Percentiles rank a stretch among this genome's conserved stretches.
Conservation (phyloP, 1,139 yeast species). For the Taphrina wiesneri region DNA sequence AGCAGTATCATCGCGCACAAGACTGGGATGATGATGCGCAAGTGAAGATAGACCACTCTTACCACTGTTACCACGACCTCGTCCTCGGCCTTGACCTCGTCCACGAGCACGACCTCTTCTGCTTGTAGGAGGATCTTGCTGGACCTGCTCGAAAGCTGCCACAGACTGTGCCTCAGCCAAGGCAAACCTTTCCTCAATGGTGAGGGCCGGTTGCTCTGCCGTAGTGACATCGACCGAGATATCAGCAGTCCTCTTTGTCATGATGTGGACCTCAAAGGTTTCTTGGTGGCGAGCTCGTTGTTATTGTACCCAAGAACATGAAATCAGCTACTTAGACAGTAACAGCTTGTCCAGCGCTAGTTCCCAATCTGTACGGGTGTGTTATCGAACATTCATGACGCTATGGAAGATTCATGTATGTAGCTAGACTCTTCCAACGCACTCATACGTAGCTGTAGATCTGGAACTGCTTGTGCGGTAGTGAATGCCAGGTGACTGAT, state of each 20-base stretch:
- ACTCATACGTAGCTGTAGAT: too few species aligned
- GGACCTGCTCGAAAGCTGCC: not conserved
- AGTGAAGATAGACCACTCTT: slow-evolving; percentile 3
- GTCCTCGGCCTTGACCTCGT: slow-evolving; percentile 27
- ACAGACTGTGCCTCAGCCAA: not conserved
- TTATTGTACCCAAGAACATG: not conserved
- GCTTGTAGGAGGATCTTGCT: not conserved
- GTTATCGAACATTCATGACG: not conserved
- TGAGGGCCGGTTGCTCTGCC: not conserved
- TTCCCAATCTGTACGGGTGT: not conserved
- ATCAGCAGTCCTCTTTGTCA: slow-evolving; percentile 1
- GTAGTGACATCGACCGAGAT: not conserved
- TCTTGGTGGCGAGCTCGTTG: not conserved
- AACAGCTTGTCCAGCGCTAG: not conserved
- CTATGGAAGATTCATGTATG: not conserved
- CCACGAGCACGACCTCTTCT: slow-evolving; percentile 5
- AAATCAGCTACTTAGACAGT: not conserved
- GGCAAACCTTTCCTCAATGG: slow-evolving; percentile 6
- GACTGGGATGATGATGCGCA: slow-evolving; percentile 4
- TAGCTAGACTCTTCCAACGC: too few species aligned
- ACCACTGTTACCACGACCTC: slow-evolving; percentile 11
- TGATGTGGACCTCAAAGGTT: too few species aligned
- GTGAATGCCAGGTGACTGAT: too few species aligned
- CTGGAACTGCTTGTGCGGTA: too few species aligned
- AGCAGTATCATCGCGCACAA: slow-evolving; percentile 5